Evolutionary conservation across 225 moss, liverwort and hornwort species (phyloP), one percentile per base, ranked within the genome.

Genomic region (Straminergon stramineum): DNA sequence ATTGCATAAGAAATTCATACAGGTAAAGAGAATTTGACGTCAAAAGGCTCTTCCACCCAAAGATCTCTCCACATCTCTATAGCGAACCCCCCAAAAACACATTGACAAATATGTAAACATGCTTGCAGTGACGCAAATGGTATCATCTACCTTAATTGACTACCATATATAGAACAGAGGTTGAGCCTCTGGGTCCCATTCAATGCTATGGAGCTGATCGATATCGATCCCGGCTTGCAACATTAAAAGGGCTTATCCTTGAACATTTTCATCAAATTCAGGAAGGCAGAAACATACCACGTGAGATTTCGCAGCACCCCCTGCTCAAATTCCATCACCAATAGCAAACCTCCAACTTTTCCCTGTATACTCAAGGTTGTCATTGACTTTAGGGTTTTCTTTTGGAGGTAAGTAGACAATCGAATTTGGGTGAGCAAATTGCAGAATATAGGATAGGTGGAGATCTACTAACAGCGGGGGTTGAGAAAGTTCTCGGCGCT

Each of bases 291-390:
- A 77, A 43, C 86, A 63, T 90, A 94, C 94, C 94, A 94, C 3
- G 89, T 91, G 65, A 94, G 91, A 61, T 92, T 94, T 63, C 51
- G 91, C 56, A 94, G 90, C 81, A 93, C 81, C 66, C 94, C 94
- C n/a, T 43, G 39, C 52, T 82, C 56, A 86, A 94, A 94, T 79
- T 94, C 91, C 93, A 94, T 92, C 48, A 94, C 93, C 79, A 94
- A 81, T 60, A 93, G 90, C 89, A 94, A 88, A 39, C 93, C 94
- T 85, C 83, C 94, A 35, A 94, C 82, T 85, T 82, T 94, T 35
- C 92, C 94, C 93, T 94, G 86, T 63, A 83, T 15, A 53, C 63
- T 34, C 71, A 68, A 87, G 67, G 86, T 60, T 79, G 77, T 56
- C 39, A 88, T 76, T 66, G 9, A 15, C 17, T 78, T 65, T 13